Evolutionary conservation across 805 yeast species (phyloP).

Genomic region (Starmerella lactis-condensi): DNA sequence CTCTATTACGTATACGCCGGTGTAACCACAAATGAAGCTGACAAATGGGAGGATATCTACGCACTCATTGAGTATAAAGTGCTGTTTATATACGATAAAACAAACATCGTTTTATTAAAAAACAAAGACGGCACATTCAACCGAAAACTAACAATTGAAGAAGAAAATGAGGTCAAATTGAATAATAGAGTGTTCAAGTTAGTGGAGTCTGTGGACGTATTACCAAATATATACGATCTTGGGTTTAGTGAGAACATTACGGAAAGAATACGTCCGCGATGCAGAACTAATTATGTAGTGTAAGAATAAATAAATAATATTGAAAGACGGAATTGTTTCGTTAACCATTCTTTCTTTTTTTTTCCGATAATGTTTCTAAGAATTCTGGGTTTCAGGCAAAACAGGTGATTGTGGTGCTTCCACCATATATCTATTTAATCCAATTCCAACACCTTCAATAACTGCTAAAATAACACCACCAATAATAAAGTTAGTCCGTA

Average conservation of each 20-base stretch:
- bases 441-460: constrained; percentile 94
- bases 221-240: constrained; percentile 25
- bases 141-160: constrained; percentile 18
- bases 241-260: constrained; percentile 21
- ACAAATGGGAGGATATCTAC: constrained; percentile 51
- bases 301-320: no score
- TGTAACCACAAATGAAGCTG: constrained; percentile 55
- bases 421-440: constrained; percentile 73
- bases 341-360: no score
- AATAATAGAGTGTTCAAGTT: constrained; percentile 13
- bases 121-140: constrained; percentile 15
- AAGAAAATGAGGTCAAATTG: constrained; percentile 15
- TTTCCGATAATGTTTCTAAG: constrained; percentile 2
- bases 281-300: no score
- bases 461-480: constrained; percentile 95
- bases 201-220: constrained; percentile 18
- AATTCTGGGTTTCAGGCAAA: constrained; percentile 17
- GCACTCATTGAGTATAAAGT: constrained; percentile 29
- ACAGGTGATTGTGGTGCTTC: constrained; percentile 39
- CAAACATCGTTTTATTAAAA: constrained; percentile 18
- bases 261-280: no score
- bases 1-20: constrained; percentile 39
- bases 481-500: constrained; percentile 87
- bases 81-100: constrained; percentile 20
- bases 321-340: no score